Evolutionary conservation across 352 stramenopile genomes (phyloP).

Genomic region (Globisporangium camurandrum): DNA sequence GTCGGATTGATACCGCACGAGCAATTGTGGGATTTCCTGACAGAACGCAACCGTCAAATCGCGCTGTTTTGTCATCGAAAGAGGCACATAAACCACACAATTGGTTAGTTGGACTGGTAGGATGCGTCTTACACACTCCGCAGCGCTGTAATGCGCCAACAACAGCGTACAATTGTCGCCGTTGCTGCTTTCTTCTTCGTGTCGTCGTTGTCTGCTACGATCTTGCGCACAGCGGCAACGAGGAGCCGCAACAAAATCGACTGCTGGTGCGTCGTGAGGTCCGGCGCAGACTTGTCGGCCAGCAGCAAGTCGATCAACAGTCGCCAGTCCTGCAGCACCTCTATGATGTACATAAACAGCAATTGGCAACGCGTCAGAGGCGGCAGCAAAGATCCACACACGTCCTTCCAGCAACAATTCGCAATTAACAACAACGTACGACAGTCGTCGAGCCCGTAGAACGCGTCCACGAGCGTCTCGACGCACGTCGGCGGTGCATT

Average conservation of each 20-base stretch:
- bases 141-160: background rate
- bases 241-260: conserved; percentile 71
- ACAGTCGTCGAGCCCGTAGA: conserved; percentile 82
- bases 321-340: conserved; percentile 79
- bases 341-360: conserved; percentile 19
- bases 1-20: conserved; percentile 73
- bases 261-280: conserved; percentile 74
- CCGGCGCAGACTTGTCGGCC: conserved; percentile 73
- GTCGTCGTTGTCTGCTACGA: conserved; percentile 30
- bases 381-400: background rate
- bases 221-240: conserved; percentile 56
- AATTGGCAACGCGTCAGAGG: conserved; percentile 11
- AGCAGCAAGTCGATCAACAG: conserved; percentile 66
- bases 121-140: background rate
- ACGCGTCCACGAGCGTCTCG: conserved; percentile 75
- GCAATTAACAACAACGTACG: too few relatives aligned
- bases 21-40: conserved; percentile 71
- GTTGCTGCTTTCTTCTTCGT: conserved; percentile 43
- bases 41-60: conserved; percentile 72
- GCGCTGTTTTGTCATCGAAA: conserved; percentile 62
- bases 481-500: conserved; percentile 46
- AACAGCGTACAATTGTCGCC: conserved; percentile 37
- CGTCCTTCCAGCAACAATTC: conserved; percentile 2
- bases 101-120: too few relatives aligned
- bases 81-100: too few relatives aligned